A percentile compares a stretch with the other conserved stretches of the same genome.
phyloP scores from a whole-genome alignment of 2,329 filamentous ascomycete species.

The Basipetospora sp. region DNA sequence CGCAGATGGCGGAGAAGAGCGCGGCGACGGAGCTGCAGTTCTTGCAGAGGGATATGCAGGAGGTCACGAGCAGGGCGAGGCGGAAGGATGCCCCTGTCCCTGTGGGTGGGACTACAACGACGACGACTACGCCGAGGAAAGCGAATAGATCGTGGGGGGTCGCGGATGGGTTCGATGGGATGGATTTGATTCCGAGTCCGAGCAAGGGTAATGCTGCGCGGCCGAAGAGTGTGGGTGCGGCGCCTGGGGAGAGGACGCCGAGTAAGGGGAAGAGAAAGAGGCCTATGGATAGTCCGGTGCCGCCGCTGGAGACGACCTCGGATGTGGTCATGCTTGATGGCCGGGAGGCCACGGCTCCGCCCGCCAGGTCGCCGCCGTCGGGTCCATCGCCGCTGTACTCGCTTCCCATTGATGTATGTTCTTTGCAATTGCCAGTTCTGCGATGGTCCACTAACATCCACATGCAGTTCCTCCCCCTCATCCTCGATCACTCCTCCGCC shows the following conservation, averaged over 20 bases:
- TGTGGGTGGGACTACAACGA: slow-evolving; percentile 16
- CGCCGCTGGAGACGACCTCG: slow-evolving; percentile 35
- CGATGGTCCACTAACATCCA: too few species aligned
- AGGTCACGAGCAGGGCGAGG: slow-evolving; percentile 35
- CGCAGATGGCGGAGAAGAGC: slow-evolving; percentile 49
- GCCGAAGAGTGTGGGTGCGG: background rate
- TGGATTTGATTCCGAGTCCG: slow-evolving; percentile 40
- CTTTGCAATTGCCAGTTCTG: too few species aligned
- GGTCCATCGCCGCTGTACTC: background rate
- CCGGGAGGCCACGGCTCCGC: slow-evolving; percentile 7
- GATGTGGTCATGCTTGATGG: slow-evolving; percentile 23
- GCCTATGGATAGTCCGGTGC: slow-evolving; percentile 48
- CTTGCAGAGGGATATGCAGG: slow-evolving; percentile 53
- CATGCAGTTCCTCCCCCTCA: slow-evolving; percentile 41
- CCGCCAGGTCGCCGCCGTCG: slow-evolving; percentile 1
- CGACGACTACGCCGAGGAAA: slow-evolving; percentile 49
- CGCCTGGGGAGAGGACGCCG: slow-evolving; percentile 40
- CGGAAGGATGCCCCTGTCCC: slow-evolving; percentile 26
- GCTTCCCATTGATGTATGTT: slow-evolving; percentile 30
- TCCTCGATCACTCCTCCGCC: slow-evolving; percentile 46
- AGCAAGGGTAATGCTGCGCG: slow-evolving; percentile 24
- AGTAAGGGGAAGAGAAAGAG: slow-evolving; percentile 59
- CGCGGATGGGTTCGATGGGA: slow-evolving; percentile 65
- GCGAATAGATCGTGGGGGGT: slow-evolving; percentile 39
- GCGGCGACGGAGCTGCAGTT: slow-evolving; percentile 59